phyloP scores from a whole-genome alignment of 2,329 filamentous ascomycete genomes.

The Xylaria sp. region DNA sequence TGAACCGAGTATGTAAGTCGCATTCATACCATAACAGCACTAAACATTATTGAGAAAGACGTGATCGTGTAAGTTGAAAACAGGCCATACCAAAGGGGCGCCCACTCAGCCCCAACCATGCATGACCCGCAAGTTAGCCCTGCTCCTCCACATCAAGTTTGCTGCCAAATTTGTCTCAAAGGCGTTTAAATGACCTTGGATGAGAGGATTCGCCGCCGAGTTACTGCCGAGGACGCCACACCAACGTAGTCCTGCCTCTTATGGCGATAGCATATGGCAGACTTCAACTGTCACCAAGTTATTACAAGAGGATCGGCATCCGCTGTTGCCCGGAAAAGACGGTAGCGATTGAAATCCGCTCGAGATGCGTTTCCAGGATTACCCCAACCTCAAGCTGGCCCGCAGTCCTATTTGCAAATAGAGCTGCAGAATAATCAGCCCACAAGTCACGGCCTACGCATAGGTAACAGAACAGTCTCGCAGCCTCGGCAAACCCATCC shows the following conservation, averaged over 20 bases:
- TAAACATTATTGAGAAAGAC: not conserved
- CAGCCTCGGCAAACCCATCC: not conserved
- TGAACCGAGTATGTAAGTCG: not conserved
- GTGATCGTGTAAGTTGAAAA: not conserved
- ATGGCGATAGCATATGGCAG: constrained; percentile 4
- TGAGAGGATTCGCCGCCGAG: constrained; percentile 31
- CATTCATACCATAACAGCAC: not conserved
- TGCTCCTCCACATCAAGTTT: not conserved
- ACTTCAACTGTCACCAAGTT: constrained; percentile 9
- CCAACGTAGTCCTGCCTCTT: constrained; percentile 31
- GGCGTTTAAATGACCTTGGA: constrained; percentile 1
- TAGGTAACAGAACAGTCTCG: constrained; percentile 4
- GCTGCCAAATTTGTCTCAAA: constrained; percentile 16
- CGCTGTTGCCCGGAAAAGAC: constrained; percentile 24
- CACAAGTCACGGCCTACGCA: not conserved
- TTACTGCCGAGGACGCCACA: constrained; percentile 29
- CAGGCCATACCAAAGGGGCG: not conserved
- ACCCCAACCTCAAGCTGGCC: not conserved
- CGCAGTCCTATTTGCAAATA: constrained; percentile 4
- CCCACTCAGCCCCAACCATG: not conserved
- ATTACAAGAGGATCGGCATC: constrained; percentile 33
- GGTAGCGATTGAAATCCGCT: constrained; percentile 4
- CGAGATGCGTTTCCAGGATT: constrained; percentile 9
- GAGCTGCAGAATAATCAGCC: not conserved
- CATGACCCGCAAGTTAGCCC: constrained; percentile 8